Percentiles rank a stretch among this genome's conserved stretches.
Conservation (phyloP, 768 basidiomycete species). For the Trametes coccinea region DNA sequence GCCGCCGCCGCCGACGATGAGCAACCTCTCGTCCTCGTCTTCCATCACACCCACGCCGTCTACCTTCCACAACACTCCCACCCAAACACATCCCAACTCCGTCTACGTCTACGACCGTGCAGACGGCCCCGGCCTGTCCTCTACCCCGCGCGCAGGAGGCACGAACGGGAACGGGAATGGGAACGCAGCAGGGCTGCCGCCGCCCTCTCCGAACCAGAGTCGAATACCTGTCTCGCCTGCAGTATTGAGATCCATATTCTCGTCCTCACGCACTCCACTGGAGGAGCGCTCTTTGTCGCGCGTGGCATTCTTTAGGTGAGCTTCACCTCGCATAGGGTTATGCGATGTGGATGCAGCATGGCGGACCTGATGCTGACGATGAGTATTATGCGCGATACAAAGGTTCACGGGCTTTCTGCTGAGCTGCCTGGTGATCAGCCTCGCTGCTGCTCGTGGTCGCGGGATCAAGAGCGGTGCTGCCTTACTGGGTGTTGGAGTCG, state of each 20-base stretch:
- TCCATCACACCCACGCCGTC: slow-evolving; percentile 28
- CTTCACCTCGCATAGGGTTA: not conserved
- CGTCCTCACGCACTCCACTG: slow-evolving; percentile 76
- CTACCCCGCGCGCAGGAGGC: not conserved
- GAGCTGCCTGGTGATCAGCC: slow-evolving; percentile 78
- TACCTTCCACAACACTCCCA: slow-evolving; percentile 24
- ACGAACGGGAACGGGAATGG: not conserved
- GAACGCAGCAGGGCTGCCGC: slow-evolving; percentile 1
- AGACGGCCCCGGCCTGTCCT: not conserved
- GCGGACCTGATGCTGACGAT: not conserved
- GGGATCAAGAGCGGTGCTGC: slow-evolving; percentile 67
- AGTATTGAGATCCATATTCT: slow-evolving; percentile 79
- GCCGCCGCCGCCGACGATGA: slow-evolving; percentile 15
- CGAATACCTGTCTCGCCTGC: slow-evolving; percentile 84
- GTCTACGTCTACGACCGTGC: slow-evolving; percentile 6
- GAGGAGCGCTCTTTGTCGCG: slow-evolving; percentile 85
- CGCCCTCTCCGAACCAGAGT: slow-evolving; percentile 43
- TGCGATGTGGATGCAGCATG: not conserved
- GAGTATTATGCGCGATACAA: not conserved
- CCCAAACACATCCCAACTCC: slow-evolving; percentile 17
- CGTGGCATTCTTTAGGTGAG: slow-evolving; percentile 81
- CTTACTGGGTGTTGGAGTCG: slow-evolving; percentile 61
- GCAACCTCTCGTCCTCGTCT: slow-evolving; percentile 28
- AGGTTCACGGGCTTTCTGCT: slow-evolving; percentile 84
- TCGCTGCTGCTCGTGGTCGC: slow-evolving; percentile 69